phyloP scores from a whole-genome alignment of 2,329 filamentous ascomycete species.

The Fusarium stilboides region DNA sequence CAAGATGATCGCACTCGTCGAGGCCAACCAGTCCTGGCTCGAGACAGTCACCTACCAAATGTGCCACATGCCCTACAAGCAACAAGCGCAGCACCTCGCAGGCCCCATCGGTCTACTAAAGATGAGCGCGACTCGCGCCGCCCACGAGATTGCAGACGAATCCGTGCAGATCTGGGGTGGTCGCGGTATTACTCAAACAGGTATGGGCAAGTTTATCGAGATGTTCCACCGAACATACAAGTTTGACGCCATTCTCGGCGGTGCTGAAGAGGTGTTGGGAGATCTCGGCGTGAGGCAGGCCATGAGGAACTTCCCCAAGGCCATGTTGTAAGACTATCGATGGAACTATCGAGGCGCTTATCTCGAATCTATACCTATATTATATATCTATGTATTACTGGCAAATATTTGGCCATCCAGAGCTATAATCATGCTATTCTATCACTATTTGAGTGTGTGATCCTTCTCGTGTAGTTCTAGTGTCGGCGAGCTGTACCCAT shows the following conservation, averaged over 20 bases:
- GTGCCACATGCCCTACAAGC: constrained; percentile 84
- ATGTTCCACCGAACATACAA: constrained; percentile 90
- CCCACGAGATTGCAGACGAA: constrained; percentile 88
- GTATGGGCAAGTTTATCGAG: constrained; percentile 87
- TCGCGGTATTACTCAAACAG: constrained; percentile 82
- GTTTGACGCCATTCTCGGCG: constrained; percentile 83
- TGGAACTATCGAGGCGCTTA: not conserved
- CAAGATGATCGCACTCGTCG: constrained; percentile 86
- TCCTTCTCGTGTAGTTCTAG: too few species aligned
- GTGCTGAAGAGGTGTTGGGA: constrained; percentile 85
- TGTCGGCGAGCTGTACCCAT: too few species aligned
- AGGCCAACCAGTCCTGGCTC: constrained; percentile 89
- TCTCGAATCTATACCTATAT: constrained; percentile 1
- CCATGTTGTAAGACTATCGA: constrained; percentile 73
- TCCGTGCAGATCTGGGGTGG: constrained; percentile 90
- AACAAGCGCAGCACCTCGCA: constrained; percentile 82
- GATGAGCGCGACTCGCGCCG: constrained; percentile 80
- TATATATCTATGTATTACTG: constrained; percentile 7
- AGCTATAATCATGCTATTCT: not conserved
- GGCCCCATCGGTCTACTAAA: constrained; percentile 89
- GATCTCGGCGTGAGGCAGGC: constrained; percentile 89
- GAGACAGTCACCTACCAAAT: constrained; percentile 90
- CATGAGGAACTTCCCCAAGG: constrained; percentile 87
- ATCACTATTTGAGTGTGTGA: too few species aligned
- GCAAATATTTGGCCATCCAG: not conserved